Evolutionary conservation across 306 rosid genomes (phyloP).

Genomic region (Nissolia schottii): DNA sequence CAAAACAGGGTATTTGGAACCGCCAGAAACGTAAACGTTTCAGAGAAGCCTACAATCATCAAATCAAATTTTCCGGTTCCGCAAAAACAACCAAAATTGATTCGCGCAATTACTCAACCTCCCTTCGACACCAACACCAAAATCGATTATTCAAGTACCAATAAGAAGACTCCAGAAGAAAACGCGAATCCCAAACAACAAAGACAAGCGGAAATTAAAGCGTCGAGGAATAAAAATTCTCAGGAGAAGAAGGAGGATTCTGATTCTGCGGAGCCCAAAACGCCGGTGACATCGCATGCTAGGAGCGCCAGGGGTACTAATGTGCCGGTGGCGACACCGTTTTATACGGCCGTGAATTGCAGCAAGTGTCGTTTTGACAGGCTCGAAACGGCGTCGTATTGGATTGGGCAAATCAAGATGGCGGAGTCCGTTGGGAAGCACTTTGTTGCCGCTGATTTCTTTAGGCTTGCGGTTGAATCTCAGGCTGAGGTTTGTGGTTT

Average conservation of each 20-base stretch:
- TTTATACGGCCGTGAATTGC: slow-evolving; percentile 24
- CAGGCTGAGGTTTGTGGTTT: slow-evolving; percentile 22
- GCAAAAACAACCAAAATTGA: slow-evolving; percentile 1
- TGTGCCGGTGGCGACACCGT: slow-evolving; percentile 10
- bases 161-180: background rate
- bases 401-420: slow-evolving; percentile 30
- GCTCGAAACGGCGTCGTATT: slow-evolving; percentile 25
- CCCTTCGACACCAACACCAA: background rate
- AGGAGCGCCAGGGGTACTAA: background rate
- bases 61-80: background rate
- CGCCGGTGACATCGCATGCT: slow-evolving; percentile 4
- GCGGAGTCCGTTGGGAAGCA: slow-evolving; percentile 35
- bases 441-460: slow-evolving; percentile 19
- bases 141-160: background rate
- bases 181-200: background rate
- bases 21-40: slow-evolving; percentile 21
- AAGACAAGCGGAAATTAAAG: background rate
- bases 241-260: too few species aligned
- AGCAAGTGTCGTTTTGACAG: slow-evolving; percentile 38
- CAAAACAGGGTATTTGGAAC: slow-evolving; percentile 24
- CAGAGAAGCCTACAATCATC: background rate
- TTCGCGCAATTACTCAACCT: background rate
- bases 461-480: slow-evolving; percentile 28
- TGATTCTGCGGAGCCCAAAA: slow-evolving; percentile 20
- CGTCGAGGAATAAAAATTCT: background rate